These are phyloP conservation scores for Staphylotrichum tortipilum DNA, from an alignment of 495 filamentous ascomycete species.

Conservation along the genomic window DNA sequence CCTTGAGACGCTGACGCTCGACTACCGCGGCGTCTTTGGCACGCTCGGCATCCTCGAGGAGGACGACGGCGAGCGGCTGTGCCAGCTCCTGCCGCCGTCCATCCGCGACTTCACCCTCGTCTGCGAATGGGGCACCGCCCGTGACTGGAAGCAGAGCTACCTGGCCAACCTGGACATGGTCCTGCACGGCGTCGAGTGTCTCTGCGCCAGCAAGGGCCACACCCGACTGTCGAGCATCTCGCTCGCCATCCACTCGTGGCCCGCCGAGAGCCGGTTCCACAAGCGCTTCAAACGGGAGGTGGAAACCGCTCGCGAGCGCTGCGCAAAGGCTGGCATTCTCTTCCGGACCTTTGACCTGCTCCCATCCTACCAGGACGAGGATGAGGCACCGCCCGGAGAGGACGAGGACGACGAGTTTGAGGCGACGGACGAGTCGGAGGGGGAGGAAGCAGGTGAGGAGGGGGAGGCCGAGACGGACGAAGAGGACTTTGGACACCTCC, in stretches of 20 bases:
- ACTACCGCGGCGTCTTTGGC: conserved; percentile 28
- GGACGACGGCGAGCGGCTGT: conserved; percentile 28
- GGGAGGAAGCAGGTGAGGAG: too few relatives aligned
- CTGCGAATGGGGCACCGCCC: conserved; percentile 27
- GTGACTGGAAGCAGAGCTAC: conserved; percentile 29
- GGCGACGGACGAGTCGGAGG: too few relatives aligned
- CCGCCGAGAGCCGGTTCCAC: conserved; percentile 24
- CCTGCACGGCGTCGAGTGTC: conserved; percentile 22
- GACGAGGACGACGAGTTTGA: conserved; percentile 10
- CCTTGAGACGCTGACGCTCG: conserved; percentile 22
- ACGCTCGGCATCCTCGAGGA: conserved; percentile 27
- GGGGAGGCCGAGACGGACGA: conserved; percentile 3
- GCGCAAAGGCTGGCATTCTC: conserved; percentile 19
- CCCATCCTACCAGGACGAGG: conserved; percentile 26
- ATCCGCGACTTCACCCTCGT: conserved; percentile 25
- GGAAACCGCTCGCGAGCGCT: conserved; percentile 15
- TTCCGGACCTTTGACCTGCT: conserved; percentile 27
- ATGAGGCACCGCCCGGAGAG: conserved; percentile 14
- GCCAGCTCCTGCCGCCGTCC: conserved; percentile 20
- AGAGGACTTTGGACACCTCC: neutral
- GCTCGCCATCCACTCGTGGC: conserved; percentile 30
- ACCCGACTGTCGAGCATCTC: conserved; percentile 18
- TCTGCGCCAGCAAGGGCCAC: conserved; percentile 16
- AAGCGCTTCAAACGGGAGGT: conserved; percentile 24
- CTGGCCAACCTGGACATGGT: conserved; percentile 27